These are phyloP conservation scores for Trichoderma afroharzianum DNA, from an alignment of 2,329 filamentous ascomycete species.

Conservation along the genomic window DNA sequence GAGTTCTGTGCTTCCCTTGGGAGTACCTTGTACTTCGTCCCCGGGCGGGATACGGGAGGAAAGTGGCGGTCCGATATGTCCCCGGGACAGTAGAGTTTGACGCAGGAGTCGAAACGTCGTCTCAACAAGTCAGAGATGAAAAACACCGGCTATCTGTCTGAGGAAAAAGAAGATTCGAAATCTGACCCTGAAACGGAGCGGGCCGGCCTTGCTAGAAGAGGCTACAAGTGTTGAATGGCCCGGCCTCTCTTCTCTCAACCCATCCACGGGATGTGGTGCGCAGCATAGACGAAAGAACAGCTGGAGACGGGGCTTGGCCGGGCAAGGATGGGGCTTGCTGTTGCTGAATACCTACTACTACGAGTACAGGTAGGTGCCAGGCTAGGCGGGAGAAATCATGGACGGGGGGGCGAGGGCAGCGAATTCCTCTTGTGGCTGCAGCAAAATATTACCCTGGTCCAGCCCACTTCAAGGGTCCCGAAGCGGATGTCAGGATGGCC, in stretches of 20 bases:
- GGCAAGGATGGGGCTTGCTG: not conserved
- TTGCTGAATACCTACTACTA: not conserved
- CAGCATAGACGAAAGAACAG: constrained; percentile 5
- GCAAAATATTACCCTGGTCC: constrained; percentile 3
- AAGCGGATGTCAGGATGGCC: constrained; percentile 4
- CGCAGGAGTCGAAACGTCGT: constrained; percentile 6
- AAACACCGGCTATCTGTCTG: not conserved
- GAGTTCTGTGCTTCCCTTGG: not conserved
- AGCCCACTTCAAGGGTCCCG: constrained; percentile 10
- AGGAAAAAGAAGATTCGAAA: not conserved
- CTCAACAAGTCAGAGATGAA: not conserved
- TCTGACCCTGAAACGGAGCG: constrained; percentile 4
- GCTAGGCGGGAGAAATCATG: not conserved
- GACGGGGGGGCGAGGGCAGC: constrained; percentile 1
- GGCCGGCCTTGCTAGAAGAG: constrained; percentile 6
- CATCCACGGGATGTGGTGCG: not conserved
- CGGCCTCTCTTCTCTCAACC: not conserved
- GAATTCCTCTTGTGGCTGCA: not conserved
- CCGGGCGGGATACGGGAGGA: not conserved
- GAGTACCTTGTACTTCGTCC: not conserved
- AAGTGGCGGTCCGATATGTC: not conserved
- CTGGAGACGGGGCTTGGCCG: not conserved
- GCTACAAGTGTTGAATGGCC: not conserved
- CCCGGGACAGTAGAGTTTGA: not conserved
- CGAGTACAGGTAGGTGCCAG: not conserved